A percentile compares a stretch with the other conserved stretches of the same genome.
Conservation (phyloP, 2,329 filamentous ascomycete species). For the Penicillium sp. region DNA sequence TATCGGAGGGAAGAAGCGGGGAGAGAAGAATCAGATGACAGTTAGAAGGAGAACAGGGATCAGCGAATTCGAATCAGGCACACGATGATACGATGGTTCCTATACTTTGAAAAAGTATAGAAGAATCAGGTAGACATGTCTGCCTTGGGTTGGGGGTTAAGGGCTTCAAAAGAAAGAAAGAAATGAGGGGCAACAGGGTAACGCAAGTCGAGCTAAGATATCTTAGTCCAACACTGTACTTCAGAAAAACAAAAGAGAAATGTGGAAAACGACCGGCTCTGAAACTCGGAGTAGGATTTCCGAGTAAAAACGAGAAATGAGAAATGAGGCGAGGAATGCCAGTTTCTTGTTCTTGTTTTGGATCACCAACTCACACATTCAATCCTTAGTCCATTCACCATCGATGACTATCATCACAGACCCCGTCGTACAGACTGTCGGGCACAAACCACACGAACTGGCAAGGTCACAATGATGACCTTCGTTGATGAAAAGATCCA, state of each 20-base stretch:
- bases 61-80: not conserved
- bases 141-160: not conserved
- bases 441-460: not conserved
- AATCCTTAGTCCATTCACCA: not conserved
- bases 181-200: not conserved
- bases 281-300: not conserved
- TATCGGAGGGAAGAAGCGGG: conserved; percentile 6
- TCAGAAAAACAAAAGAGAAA: not conserved
- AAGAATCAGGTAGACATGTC: not conserved
- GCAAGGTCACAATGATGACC: not conserved
- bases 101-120: too few relatives aligned
- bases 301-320: not conserved
- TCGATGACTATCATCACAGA: not conserved
- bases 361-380: not conserved
- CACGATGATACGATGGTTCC: not conserved
- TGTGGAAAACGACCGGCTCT: not conserved
- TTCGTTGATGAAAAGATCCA: not conserved
- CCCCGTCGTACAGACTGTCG: not conserved
- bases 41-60: not conserved
- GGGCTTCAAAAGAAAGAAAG: not conserved
- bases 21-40: conserved; percentile 13
- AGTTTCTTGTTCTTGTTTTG: not conserved
- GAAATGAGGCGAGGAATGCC: not conserved
- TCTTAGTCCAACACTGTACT: too few relatives aligned
- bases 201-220: not conserved